phyloP scores from a whole-genome alignment of 768 basidiomycete genomes.

The Tulasnella sp. region DNA sequence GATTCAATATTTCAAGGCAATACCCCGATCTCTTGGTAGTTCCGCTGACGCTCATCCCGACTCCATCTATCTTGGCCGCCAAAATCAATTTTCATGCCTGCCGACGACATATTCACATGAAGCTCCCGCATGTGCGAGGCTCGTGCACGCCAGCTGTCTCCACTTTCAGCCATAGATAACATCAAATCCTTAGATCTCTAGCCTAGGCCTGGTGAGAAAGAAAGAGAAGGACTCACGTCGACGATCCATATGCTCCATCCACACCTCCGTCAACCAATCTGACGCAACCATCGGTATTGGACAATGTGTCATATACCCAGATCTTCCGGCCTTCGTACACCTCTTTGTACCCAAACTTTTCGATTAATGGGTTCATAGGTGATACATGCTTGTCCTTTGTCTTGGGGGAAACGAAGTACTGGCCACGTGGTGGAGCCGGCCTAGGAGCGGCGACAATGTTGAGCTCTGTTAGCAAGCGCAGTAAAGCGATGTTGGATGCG shows the following conservation, averaged over 20 bases:
- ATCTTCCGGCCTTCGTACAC: slow-evolving; percentile 53
- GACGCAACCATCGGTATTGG: slow-evolving; percentile 54
- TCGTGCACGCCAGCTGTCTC: slow-evolving; percentile 71
- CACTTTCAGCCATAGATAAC: slow-evolving; percentile 33
- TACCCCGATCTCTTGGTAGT: slow-evolving; percentile 34
- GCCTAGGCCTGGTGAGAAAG: background rate
- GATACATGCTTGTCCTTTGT: background rate
- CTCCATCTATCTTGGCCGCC: slow-evolving; percentile 70
- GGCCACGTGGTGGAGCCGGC: slow-evolving; percentile 27
- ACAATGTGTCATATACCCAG: slow-evolving; percentile 65
- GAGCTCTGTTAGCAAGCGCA: slow-evolving; percentile 63
- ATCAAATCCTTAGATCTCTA: background rate
- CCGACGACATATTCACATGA: slow-evolving; percentile 51
- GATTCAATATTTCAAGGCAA: slow-evolving; percentile 2
- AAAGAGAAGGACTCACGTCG: slow-evolving; percentile 43
- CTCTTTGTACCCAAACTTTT: slow-evolving; percentile 58
- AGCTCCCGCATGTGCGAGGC: slow-evolving; percentile 60
- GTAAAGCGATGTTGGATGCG: slow-evolving; percentile 52
- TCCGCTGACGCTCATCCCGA: slow-evolving; percentile 47
- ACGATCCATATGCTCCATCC: slow-evolving; percentile 54
- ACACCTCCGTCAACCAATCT: slow-evolving; percentile 52
- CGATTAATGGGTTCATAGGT: slow-evolving; percentile 47
- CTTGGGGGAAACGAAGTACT: slow-evolving; percentile 21
- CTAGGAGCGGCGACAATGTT: slow-evolving; percentile 46
- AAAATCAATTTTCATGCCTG: slow-evolving; percentile 59